A percentile compares a stretch with the other conserved stretches of the same genome.
phyloP scores from a whole-genome alignment of 345 rosid genomes.

The Eucalyptus caleyi region DNA sequence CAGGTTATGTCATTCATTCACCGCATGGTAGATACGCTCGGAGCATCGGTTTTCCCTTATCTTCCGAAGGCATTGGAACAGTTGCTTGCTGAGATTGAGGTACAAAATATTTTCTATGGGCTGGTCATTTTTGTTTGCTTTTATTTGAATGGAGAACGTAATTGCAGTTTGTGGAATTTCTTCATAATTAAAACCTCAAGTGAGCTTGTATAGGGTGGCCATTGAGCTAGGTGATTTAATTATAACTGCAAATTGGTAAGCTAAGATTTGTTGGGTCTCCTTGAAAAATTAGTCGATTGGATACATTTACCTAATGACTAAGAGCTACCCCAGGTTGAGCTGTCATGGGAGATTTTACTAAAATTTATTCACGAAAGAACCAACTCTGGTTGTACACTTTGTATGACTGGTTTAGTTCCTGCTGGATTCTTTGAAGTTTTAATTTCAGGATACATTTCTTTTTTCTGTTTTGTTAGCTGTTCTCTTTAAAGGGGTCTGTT shows the following conservation, averaged over 20 bases:
- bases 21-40: slow-evolving; percentile 96
- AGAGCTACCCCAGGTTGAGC: not conserved
- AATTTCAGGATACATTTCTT: not conserved
- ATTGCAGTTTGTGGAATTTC: not conserved
- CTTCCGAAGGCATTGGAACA: slow-evolving; percentile 91
- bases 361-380: not conserved
- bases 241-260: not conserved
- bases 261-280: not conserved
- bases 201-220: not conserved
- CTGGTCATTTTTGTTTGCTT: not conserved
- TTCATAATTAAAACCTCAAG: not conserved
- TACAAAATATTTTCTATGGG: slow-evolving; percentile 3
- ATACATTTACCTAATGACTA: not conserved
- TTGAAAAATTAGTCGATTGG: not conserved
- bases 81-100: slow-evolving; percentile 91
- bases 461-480: not conserved
- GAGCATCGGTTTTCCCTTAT: slow-evolving; percentile 82
- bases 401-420: not conserved
- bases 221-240: not conserved
- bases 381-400: not conserved
- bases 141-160: not conserved
- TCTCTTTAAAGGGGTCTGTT: not conserved
- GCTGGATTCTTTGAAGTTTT: not conserved
- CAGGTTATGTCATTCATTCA: slow-evolving; percentile 92
- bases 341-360: not conserved